A percentile compares a stretch with the other conserved stretches of the same genome.
These are phyloP conservation scores for Phylloporus arenicola DNA, from an alignment of 768 basidiomycete genomes.

Conservation along the genomic window DNA sequence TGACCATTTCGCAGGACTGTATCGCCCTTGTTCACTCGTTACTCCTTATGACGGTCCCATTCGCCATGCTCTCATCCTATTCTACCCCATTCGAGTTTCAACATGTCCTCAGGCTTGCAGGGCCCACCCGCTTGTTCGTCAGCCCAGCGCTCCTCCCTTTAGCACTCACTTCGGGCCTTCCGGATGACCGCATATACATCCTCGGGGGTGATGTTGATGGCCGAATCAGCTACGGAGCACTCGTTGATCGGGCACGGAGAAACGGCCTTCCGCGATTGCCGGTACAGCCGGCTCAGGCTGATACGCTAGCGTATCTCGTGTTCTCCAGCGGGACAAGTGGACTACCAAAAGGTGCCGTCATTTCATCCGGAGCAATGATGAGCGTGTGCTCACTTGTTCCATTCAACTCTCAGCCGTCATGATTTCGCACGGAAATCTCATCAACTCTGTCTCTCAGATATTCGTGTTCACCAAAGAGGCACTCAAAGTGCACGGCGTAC, in stretches of 20 bases:
- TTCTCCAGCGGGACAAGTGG: conserved; percentile 81
- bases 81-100: conserved; percentile 54
- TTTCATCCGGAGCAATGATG: neutral
- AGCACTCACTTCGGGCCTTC: conserved; percentile 19
- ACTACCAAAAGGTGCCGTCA: conserved; percentile 56
- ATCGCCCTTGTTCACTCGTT: conserved; percentile 45
- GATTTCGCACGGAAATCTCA: conserved; percentile 65
- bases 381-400: neutral
- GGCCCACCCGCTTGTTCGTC: conserved; percentile 50
- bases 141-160: conserved; percentile 40
- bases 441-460: conserved; percentile 39
- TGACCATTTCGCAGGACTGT: conserved; percentile 42
- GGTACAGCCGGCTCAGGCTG: conserved; percentile 40
- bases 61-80: conserved; percentile 48
- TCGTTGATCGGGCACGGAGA: conserved; percentile 31
- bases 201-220: conserved; percentile 41
- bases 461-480: conserved; percentile 28
- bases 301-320: conserved; percentile 63
- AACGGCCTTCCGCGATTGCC: conserved; percentile 24
- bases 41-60: conserved; percentile 45
- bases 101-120: conserved; percentile 43
- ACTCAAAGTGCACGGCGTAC: conserved; percentile 36
- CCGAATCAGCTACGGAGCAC: conserved; percentile 38
- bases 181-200: conserved; percentile 42
- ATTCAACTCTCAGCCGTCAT: conserved; percentile 48